Conservation (phyloP, 2,329 filamentous ascomycete genomes). For the Sporothrix sp. region DNA sequence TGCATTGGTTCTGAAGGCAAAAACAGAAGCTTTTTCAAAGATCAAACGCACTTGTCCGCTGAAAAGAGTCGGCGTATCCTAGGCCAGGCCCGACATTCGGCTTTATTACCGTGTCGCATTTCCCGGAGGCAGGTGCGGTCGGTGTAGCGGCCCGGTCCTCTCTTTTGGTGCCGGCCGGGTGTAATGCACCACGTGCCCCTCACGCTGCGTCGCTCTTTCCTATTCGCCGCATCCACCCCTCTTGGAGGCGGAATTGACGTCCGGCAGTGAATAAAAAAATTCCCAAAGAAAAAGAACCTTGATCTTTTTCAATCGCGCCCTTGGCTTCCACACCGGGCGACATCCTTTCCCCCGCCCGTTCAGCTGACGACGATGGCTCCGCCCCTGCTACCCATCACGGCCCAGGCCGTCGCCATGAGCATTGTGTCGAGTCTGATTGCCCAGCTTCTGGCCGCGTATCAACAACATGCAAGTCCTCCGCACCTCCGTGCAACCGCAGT, state of each 20-base stretch:
- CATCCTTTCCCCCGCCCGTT: too few relatives aligned
- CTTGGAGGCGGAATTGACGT: not conserved
- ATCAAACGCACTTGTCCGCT: too few relatives aligned
- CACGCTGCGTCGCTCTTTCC: conserved; percentile 2
- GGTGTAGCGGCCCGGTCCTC: not conserved
- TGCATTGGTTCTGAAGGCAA: too few relatives aligned
- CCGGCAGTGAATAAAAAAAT: not conserved
- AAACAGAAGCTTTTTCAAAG: too few relatives aligned
- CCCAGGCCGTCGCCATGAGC: conserved; percentile 57
- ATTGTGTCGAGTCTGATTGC: conserved; percentile 64
- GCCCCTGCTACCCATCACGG: conserved; percentile 48
- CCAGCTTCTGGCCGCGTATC: conserved; percentile 57
- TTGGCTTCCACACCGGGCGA: too few relatives aligned
- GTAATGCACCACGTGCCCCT: not conserved
- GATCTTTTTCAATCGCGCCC: too few relatives aligned
- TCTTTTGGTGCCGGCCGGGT: not conserved
- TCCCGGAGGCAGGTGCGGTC: not conserved
- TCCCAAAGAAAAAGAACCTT: not conserved
- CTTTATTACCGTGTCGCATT: not conserved
- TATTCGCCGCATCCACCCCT: too few relatives aligned
- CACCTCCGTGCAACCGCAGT: too few relatives aligned
- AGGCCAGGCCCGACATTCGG: not conserved
- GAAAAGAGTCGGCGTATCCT: too few relatives aligned
- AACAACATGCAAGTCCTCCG: conserved; percentile 41
- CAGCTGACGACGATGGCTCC: conserved; percentile 19